Conservation (phyloP, 768 basidiomycete genomes). For the Cubamyces lactineus region DNA sequence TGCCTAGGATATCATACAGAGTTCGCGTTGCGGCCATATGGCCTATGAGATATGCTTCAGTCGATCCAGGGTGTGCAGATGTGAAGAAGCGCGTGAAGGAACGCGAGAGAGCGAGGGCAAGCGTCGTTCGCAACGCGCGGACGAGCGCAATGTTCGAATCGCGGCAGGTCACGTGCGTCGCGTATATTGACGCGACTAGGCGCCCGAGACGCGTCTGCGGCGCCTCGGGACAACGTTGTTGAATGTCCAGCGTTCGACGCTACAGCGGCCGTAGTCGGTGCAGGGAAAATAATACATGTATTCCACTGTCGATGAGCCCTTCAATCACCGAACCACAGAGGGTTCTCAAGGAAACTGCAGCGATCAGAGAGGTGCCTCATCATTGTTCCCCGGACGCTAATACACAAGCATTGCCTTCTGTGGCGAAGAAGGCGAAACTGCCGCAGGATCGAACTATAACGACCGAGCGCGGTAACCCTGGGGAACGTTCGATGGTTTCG, state of each 20-base stretch:
- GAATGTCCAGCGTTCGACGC: too few relatives aligned
- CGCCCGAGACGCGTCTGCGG: constrained; percentile 4
- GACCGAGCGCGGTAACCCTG: background rate
- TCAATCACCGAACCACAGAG: too few relatives aligned
- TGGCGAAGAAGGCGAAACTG: background rate
- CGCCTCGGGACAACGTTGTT: too few relatives aligned
- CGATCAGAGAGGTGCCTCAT: too few relatives aligned
- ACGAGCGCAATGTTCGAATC: constrained; percentile 22
- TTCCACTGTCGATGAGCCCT: too few relatives aligned
- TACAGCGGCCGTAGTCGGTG: too few relatives aligned
- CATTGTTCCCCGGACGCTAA: background rate
- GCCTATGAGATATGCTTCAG: constrained; percentile 19
- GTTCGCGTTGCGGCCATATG: constrained; percentile 28
- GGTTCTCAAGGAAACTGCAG: too few relatives aligned
- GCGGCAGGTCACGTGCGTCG: constrained; percentile 18
- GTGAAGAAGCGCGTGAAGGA: constrained; percentile 13
- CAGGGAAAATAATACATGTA: too few relatives aligned
- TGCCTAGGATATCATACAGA: constrained; percentile 36
- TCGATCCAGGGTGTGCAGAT: constrained; percentile 18
- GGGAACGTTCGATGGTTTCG: background rate
- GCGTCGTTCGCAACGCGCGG: background rate
- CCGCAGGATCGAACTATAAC: background rate
- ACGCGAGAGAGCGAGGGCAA: constrained; percentile 15
- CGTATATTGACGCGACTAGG: constrained; percentile 15
- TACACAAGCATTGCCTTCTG: constrained; percentile 2